These are phyloP conservation scores for Rhizoctonia solani DNA, from an alignment of 1,284 basidiomycete genomes.

Conservation along the genomic window DNA sequence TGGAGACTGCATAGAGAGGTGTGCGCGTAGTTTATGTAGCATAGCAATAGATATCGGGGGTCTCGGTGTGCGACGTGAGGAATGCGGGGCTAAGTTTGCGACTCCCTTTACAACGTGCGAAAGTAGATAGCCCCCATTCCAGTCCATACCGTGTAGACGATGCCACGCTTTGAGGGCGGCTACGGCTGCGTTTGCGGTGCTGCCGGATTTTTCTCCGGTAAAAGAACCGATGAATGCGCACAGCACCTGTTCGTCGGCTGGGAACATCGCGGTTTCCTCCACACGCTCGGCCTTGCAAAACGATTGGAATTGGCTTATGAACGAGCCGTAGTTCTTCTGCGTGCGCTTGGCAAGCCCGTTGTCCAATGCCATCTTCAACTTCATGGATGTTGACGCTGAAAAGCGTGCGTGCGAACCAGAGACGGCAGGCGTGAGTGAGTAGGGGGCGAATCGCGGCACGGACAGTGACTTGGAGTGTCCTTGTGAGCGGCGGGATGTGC, in stretches of 20 bases:
- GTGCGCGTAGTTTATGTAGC: neutral
- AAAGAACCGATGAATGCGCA: constrained; percentile 43
- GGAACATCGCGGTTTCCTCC: constrained; percentile 36
- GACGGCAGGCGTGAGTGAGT: neutral
- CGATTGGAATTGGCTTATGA: neutral
- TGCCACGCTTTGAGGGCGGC: constrained; percentile 44
- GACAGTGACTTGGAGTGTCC: too few relatives aligned
- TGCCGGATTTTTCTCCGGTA: constrained; percentile 38
- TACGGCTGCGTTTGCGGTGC: constrained; percentile 38
- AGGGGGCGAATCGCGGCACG: neutral
- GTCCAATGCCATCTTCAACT: neutral
- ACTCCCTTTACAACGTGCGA: constrained; percentile 41
- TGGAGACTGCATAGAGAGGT: neutral
- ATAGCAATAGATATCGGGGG: neutral
- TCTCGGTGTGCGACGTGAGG: constrained; percentile 29
- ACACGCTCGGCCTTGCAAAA: neutral
- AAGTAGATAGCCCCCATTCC: constrained; percentile 42
- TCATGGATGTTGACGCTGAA: neutral
- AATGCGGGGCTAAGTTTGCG: constrained; percentile 40
- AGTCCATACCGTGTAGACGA: constrained; percentile 39
- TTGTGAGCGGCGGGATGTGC: too few relatives aligned
- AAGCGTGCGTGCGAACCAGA: neutral
- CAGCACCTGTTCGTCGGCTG: constrained; percentile 44
- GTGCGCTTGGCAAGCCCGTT: neutral
- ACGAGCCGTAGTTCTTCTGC: neutral